These are phyloP conservation scores for Hypoxylon sp. DNA, from an alignment of 2,329 filamentous ascomycete genomes.

Conservation along the genomic window DNA sequence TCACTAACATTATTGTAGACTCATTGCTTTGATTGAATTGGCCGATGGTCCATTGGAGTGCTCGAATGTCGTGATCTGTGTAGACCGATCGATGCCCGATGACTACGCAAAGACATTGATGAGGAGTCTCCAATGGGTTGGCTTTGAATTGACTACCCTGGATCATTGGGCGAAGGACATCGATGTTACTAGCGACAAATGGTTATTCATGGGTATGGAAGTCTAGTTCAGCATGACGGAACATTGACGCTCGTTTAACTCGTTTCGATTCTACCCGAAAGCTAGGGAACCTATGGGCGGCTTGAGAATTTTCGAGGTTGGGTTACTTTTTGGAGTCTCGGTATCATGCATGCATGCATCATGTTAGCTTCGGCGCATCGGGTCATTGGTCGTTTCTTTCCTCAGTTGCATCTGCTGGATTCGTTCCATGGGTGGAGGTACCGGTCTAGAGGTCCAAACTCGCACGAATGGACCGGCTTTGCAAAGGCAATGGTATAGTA, in stretches of 20 bases:
- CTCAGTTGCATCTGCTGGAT: slow-evolving; percentile 33
- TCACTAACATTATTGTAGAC: slow-evolving; percentile 64
- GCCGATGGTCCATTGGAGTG: slow-evolving; percentile 83
- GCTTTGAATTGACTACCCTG: slow-evolving; percentile 86
- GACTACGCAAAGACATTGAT: slow-evolving; percentile 76
- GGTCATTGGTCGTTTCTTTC: slow-evolving; percentile 34
- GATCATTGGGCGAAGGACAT: slow-evolving; percentile 78
- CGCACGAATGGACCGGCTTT: slow-evolving; percentile 28
- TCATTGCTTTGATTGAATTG: slow-evolving; percentile 92
- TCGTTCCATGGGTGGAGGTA: slow-evolving; percentile 19
- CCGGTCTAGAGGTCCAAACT: slow-evolving; percentile 24
- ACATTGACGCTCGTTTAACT: slow-evolving; percentile 26
- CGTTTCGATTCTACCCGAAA: slow-evolving; percentile 23
- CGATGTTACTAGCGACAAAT: slow-evolving; percentile 80
- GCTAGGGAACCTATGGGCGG: slow-evolving; percentile 22
- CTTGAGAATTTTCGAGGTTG: slow-evolving; percentile 17
- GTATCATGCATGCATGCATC: slow-evolving; percentile 25
- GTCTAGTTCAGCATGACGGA: slow-evolving; percentile 62
- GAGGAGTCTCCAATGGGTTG: slow-evolving; percentile 92
- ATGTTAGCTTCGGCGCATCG: slow-evolving; percentile 30
- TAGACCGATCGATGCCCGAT: slow-evolving; percentile 78
- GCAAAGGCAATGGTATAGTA: slow-evolving; percentile 39
- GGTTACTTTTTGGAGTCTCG: slow-evolving; percentile 40
- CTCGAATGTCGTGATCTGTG: slow-evolving; percentile 82
- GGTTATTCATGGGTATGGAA: slow-evolving; percentile 93